These are phyloP conservation scores for Rutstroemia sp. DNA, from an alignment of 2,329 filamentous ascomycete species.

Conservation along the genomic window DNA sequence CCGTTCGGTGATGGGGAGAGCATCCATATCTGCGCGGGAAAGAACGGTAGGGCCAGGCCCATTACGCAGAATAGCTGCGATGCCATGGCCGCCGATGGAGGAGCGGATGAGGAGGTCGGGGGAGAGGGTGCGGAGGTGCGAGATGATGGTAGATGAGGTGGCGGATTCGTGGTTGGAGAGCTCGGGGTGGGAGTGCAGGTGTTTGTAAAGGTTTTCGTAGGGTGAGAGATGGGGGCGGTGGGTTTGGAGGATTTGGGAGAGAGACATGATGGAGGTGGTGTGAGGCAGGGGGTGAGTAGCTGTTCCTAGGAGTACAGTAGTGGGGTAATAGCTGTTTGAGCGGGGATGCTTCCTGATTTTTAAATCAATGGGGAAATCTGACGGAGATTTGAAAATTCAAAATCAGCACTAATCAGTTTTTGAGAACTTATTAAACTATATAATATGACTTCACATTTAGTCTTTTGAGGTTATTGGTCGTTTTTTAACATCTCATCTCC, in stretches of 20 bases:
- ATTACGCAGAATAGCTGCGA: constrained; percentile 48
- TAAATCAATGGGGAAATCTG: too few relatives aligned
- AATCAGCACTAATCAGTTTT: too few relatives aligned
- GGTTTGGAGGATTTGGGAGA: background rate
- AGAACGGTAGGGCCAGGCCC: constrained; percentile 47
- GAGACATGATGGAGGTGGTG: background rate
- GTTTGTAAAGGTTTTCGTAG: constrained; percentile 7
- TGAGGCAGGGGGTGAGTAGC: too few relatives aligned
- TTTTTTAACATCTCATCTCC: too few relatives aligned
- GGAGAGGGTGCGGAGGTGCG: background rate
- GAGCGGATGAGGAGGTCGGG: constrained; percentile 36
- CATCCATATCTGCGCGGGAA: constrained; percentile 56
- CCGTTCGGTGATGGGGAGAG: constrained; percentile 47
- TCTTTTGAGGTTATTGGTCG: too few relatives aligned
- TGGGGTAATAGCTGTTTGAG: too few relatives aligned
- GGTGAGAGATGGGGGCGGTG: background rate
- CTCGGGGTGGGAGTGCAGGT: constrained; percentile 5
- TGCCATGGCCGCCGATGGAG: constrained; percentile 49
- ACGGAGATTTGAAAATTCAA: too few relatives aligned
- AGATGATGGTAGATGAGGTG: background rate
- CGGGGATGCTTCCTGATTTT: too few relatives aligned
- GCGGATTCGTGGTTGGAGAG: constrained; percentile 5
- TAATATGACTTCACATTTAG: too few relatives aligned
- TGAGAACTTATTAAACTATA: too few relatives aligned
- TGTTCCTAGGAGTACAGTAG: too few relatives aligned